Evolutionary conservation across 495 filamentous ascomycete species (phyloP).

Genomic region (Talaromyces trachyspermus): DNA sequence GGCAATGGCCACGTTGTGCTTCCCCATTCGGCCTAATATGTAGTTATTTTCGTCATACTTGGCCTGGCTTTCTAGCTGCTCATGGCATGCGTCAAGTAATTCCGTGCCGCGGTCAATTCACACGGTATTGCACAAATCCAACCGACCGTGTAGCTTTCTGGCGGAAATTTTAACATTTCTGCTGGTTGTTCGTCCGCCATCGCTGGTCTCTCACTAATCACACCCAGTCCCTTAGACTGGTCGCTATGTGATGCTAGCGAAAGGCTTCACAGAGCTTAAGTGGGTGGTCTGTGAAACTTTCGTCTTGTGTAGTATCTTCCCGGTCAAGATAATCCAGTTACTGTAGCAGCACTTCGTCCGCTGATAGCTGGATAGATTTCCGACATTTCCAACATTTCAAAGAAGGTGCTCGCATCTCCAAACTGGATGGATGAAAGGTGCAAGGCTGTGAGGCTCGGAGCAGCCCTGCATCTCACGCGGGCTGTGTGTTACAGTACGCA

Average conservation of each 20-base stretch:
- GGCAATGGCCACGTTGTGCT: conserved; percentile 37
- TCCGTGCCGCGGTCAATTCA: conserved; percentile 37
- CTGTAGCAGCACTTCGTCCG: conserved; percentile 1
- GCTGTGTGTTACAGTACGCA: conserved; percentile 9
- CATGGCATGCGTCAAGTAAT: conserved; percentile 42
- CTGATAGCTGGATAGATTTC: conserved; percentile 2
- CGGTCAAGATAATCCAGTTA: conserved; percentile 1
- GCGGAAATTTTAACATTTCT: conserved; percentile 10
- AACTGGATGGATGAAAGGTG: conserved; percentile 1
- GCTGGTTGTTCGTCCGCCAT: conserved; percentile 8
- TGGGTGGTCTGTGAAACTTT: conserved; percentile 2
- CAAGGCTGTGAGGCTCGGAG: background rate
- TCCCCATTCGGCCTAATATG: conserved; percentile 32
- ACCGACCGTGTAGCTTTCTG: conserved; percentile 39
- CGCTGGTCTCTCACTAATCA: conserved; percentile 4
- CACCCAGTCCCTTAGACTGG: background rate
- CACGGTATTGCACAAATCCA: conserved; percentile 41
- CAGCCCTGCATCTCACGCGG: conserved; percentile 7
- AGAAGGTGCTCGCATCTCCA: background rate
- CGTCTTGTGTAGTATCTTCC: conserved; percentile 2
- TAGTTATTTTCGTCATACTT: conserved; percentile 29
- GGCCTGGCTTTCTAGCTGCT: conserved; percentile 15
- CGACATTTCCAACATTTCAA: background rate
- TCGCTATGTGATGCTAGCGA: background rate
- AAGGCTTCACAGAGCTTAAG: background rate